A percentile compares a stretch with the other conserved stretches of the same genome.
These are phyloP conservation scores for Barnettozyma wickerhamii DNA, from an alignment of 805 yeast genomes.

Conservation along the genomic window DNA sequence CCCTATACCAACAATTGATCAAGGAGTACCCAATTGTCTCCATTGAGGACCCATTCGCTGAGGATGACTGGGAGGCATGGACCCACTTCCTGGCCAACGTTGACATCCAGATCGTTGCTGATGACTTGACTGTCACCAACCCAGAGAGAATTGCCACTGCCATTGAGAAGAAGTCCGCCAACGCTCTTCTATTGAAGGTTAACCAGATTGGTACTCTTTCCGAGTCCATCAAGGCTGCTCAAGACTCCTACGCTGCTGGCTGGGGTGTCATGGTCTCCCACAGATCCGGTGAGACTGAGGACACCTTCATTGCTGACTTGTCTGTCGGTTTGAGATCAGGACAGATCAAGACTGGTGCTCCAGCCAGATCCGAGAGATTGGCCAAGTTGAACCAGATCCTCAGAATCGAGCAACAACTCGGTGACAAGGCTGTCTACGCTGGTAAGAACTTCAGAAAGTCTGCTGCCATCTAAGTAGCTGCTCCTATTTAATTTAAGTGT, in stretches of 20 bases:
- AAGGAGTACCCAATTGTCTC: conserved; percentile 96
- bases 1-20: conserved; percentile 73
- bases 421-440: conserved; percentile 95
- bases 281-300: conserved; percentile 99
- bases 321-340: conserved; percentile 97
- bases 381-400: conserved; percentile 98
- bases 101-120: conserved; percentile 91
- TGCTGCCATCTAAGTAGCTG: conserved; percentile 28
- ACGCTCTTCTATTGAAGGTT: conserved; percentile 93
- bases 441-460: conserved; percentile 79
- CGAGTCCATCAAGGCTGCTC: conserved; percentile 96
- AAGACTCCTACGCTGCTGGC: conserved; percentile 90
- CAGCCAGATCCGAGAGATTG: conserved; percentile 99
- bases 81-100: conserved; percentile 72
- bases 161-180: conserved; percentile 93
- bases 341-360: conserved; percentile 99
- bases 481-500: too few relatives aligned
- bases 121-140: conserved; percentile 98
- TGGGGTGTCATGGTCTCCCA: conserved; percentile 99
- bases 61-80: conserved; percentile 99
- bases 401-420: conserved; percentile 98
- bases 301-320: conserved; percentile 96
- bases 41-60: conserved; percentile 98
- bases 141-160: conserved; percentile 92
- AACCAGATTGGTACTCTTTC: conserved; percentile 97